Base-by-base conservation (phyloP, 306 rosid species). In the Cicer yamashitae region DNA sequence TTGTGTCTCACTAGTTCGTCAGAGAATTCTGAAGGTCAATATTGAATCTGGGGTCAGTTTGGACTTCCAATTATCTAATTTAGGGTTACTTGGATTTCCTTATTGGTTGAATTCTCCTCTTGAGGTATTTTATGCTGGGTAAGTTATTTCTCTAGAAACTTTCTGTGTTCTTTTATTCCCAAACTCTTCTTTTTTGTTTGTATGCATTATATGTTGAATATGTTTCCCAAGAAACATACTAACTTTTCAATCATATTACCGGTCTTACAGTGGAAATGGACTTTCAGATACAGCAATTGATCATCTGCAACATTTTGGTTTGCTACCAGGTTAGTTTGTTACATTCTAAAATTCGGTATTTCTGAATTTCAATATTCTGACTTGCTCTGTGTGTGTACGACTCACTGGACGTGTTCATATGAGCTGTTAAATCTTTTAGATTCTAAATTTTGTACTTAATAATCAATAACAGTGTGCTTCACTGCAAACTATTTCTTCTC, bases 71-170 rank as follows among this genome's bases (percentile, higher is more conserved):
- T 81, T 94, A 74, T 94, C 96, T 46, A 91, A 94, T 74, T 87
- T 94, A 65, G 90, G 89, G 68, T 74, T 83, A 75, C 97, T 94
- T 72, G 96, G 96, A 75, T 78, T 94, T 61, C 98, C 97, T 56
- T 91, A 91, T 79, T 91, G 98, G 98, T 52, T 90, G 83, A 62
- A 77, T 70, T 74, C 76, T 67, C 89, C 88, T 45, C 58, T 77
- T 59, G 98, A 94, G 82, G 84, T 78, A 73, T 84, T 80, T 73
- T 86, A 77, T 74, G 58, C 89, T 14, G 66, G 12, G 98, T 91
- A 78, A 85, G 97, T 73, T 77, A 45, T 81, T 59, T 57, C 50
- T 71, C 67, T 63, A 34, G 53, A 20, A 48, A 43, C 15, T 48
- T 8, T 13, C 11, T 56, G 2, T 34, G 38, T 68, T 73, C 9